These are phyloP conservation scores for Athelia sp. DNA, from an alignment of 1,284 basidiomycete genomes.

Conservation along the genomic window DNA sequence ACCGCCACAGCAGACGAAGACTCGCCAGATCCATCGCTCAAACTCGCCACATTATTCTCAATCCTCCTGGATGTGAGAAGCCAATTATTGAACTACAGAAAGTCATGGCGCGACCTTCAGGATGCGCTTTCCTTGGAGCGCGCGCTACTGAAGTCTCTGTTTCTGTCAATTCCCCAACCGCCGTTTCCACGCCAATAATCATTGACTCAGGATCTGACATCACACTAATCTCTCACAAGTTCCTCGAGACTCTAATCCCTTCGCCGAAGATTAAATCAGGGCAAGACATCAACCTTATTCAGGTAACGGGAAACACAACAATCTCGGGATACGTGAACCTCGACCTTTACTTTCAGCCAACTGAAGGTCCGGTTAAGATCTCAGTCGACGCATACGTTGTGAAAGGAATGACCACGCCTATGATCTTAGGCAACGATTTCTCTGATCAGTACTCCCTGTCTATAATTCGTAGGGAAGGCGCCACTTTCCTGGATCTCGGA, in stretches of 20 bases:
- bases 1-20: constrained; percentile 1
- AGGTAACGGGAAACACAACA: background rate
- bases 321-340: background rate
- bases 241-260: constrained; percentile 8
- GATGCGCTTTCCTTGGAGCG: constrained; percentile 22
- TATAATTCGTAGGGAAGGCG: constrained; percentile 14
- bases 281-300: background rate
- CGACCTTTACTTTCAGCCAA: background rate
- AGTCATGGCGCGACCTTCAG: constrained; percentile 22
- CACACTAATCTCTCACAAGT: constrained; percentile 8
- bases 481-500: constrained; percentile 19
- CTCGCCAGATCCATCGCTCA: constrained; percentile 4
- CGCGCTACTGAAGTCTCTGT: constrained; percentile 16
- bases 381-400: background rate
- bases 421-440: constrained; percentile 8
- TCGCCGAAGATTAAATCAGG: background rate
- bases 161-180: constrained; percentile 6
- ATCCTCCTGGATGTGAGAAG: background rate
- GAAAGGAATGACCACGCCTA: background rate
- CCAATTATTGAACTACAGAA: constrained; percentile 13
- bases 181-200: background rate
- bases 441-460: constrained; percentile 23
- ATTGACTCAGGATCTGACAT: constrained; percentile 16
- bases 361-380: background rate
- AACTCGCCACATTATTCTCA: constrained; percentile 1